Evolutionary conservation across 2,329 filamentous ascomycete species (phyloP).

Genomic region (Xylaria sp.): DNA sequence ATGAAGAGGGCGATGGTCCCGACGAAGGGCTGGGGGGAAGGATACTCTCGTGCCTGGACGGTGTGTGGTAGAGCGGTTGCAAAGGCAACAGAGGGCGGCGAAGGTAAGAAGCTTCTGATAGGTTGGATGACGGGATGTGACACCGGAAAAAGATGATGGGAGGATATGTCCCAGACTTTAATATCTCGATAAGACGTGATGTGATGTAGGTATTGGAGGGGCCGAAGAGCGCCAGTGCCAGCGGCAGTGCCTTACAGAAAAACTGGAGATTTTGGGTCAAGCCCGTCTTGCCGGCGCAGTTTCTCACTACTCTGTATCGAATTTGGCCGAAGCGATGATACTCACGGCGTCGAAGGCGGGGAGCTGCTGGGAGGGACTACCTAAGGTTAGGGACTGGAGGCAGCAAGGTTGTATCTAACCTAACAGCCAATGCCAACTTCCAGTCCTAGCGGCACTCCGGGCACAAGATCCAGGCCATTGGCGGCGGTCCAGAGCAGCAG

Average conservation of each 20-base stretch:
- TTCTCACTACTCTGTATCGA: constrained; percentile 17
- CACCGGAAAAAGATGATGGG: constrained; percentile 17
- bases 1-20: constrained; percentile 23
- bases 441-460: not conserved
- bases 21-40: constrained; percentile 12
- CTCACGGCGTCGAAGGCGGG: not conserved
- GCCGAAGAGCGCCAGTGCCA: constrained; percentile 11
- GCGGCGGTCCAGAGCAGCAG: not conserved
- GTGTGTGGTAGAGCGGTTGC: constrained; percentile 5
- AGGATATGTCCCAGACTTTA: constrained; percentile 24
- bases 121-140: constrained; percentile 19
- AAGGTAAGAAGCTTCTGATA: constrained; percentile 12
- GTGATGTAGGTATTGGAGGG: constrained; percentile 19
- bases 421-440: not conserved
- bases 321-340: not conserved
- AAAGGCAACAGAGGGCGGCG: not conserved
- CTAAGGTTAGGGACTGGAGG: not conserved
- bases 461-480: not conserved
- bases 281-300: not conserved
- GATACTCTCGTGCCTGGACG: not conserved
- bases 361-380: not conserved
- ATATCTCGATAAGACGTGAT: constrained; percentile 19
- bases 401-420: too few species aligned
- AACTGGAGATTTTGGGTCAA: constrained; percentile 14
- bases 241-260: constrained; percentile 27